Conservation (phyloP, 23 red algal genomes). For the Gracilaria gracilis region DNA sequence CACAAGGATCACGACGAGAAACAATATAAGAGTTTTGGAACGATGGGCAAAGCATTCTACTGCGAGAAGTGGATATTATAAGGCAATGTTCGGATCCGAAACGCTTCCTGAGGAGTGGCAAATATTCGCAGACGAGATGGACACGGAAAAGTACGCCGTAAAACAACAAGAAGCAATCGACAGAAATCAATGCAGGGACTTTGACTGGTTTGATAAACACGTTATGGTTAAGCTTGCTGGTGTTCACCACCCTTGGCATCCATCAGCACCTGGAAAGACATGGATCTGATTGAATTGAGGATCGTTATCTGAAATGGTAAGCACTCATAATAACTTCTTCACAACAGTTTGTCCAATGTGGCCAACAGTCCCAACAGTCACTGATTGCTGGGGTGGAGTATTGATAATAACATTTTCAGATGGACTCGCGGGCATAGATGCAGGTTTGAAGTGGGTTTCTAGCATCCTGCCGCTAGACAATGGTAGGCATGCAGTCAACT, state of each 20-base stretch:
- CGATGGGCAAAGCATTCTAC: conserved; percentile 55
- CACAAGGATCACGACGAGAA: conserved; percentile 56
- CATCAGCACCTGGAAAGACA: conserved; percentile 37
- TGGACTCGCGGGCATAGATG: too few species aligned
- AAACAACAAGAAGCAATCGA: conserved; percentile 10
- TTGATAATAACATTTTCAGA: too few species aligned
- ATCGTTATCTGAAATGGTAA: background rate
- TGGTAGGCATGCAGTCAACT: too few species aligned
- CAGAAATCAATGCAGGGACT: conserved; percentile 57
- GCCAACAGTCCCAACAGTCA: too few species aligned
- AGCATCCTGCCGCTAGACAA: too few species aligned
- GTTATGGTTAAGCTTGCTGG: conserved; percentile 62
- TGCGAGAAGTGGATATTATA: conserved; percentile 60
- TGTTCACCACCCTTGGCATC: conserved; percentile 75
- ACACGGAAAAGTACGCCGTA: conserved; percentile 44
- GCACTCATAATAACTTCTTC: too few species aligned
- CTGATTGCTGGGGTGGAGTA: too few species aligned
- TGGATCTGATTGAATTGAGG: conserved; percentile 39
- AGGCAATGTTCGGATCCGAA: conserved; percentile 38
- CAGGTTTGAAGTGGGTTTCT: too few species aligned
- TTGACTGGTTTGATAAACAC: conserved; percentile 75
- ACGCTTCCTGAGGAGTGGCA: conserved; percentile 55
- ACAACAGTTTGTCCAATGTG: too few species aligned
- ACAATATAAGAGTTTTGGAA: conserved; percentile 74
- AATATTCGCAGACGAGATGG: conserved; percentile 64